These are phyloP conservation scores for Fusarium acutatum DNA, from an alignment of 2,329 filamentous ascomycete genomes.

Conservation along the genomic window DNA sequence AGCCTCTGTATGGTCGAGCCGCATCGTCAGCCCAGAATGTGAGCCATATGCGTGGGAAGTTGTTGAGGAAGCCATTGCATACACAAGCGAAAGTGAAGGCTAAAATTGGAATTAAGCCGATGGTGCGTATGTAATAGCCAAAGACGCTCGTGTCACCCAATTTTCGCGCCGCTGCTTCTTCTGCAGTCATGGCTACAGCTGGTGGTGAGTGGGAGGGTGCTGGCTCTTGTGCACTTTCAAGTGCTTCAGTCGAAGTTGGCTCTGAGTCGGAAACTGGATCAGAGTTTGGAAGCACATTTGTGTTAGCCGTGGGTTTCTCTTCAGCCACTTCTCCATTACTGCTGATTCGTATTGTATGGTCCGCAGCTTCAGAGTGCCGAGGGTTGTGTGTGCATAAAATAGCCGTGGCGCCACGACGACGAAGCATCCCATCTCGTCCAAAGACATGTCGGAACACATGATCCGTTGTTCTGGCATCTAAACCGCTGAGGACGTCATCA, in stretches of 20 bases:
- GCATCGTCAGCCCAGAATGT: constrained; percentile 50
- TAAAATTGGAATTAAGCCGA: not conserved
- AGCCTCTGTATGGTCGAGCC: not conserved
- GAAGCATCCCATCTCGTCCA: constrained; percentile 51
- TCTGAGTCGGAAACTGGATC: not conserved
- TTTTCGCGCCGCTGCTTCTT: not conserved
- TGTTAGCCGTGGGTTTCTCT: not conserved
- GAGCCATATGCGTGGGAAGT: constrained; percentile 50
- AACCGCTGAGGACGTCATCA: constrained; percentile 55
- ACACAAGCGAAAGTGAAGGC: constrained; percentile 32
- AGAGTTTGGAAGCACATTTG: not conserved
- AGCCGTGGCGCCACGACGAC: constrained; percentile 49
- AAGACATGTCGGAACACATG: constrained; percentile 54
- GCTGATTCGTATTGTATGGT: not conserved
- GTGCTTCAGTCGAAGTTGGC: not conserved
- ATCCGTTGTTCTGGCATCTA: constrained; percentile 55
- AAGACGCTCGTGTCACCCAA: not conserved
- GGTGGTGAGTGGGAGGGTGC: fast-evolving
- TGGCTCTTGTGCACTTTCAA: too few relatives aligned
- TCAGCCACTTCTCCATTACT: not conserved
- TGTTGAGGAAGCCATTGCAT: constrained; percentile 39
- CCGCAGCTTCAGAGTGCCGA: not conserved
- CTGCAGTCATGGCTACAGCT: not conserved
- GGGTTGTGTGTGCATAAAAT: constrained; percentile 50
- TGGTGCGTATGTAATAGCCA: not conserved